A percentile compares a stretch with the other conserved stretches of the same genome.
Evolutionary conservation across 805 yeast genomes (phyloP).

Genomic region (Lipomyces starkeyi): DNA sequence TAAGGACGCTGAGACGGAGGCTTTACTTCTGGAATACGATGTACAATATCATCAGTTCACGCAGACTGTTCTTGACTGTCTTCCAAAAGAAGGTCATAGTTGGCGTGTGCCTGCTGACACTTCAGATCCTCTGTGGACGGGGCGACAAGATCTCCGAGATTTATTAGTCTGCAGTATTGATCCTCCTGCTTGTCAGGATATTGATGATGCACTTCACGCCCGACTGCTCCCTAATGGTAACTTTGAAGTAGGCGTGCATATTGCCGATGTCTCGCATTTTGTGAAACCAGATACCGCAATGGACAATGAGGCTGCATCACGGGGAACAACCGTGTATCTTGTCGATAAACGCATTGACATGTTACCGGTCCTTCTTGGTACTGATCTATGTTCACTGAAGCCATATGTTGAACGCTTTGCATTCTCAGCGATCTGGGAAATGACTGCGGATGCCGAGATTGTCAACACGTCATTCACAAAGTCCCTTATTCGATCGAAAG

Average conservation of each 20-base stretch:
- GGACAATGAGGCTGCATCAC: conserved; percentile 93
- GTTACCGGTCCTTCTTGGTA: conserved; percentile 94
- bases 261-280: conserved; percentile 98
- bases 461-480: conserved; percentile 79
- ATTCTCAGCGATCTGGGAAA: conserved; percentile 94
- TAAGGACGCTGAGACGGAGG: conserved; percentile 95
- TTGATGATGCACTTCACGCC: conserved; percentile 97
- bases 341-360: conserved; percentile 98
- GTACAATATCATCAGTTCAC: conserved; percentile 97
- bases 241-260: conserved; percentile 97
- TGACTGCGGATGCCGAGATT: conserved; percentile 84
- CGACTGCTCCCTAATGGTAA: conserved; percentile 84
- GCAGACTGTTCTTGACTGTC: conserved; percentile 85
- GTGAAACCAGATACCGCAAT: conserved; percentile 91
- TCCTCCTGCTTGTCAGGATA: conserved; percentile 98
- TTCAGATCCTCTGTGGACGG: conserved; percentile 52
- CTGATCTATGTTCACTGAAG: conserved; percentile 91
- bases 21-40: conserved; percentile 89
- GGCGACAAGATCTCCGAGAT: conserved; percentile 84
- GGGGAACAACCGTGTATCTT: conserved; percentile 96
- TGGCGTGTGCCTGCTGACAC: conserved; percentile 82
- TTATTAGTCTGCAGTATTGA: conserved; percentile 92
- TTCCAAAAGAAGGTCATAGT: conserved; percentile 90
- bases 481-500: conserved; percentile 86
- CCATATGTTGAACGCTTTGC: conserved; percentile 97